Evolutionary conservation across 176 grass and related monocot genomes (phyloP).

Genomic region (Musa beccarii): DNA sequence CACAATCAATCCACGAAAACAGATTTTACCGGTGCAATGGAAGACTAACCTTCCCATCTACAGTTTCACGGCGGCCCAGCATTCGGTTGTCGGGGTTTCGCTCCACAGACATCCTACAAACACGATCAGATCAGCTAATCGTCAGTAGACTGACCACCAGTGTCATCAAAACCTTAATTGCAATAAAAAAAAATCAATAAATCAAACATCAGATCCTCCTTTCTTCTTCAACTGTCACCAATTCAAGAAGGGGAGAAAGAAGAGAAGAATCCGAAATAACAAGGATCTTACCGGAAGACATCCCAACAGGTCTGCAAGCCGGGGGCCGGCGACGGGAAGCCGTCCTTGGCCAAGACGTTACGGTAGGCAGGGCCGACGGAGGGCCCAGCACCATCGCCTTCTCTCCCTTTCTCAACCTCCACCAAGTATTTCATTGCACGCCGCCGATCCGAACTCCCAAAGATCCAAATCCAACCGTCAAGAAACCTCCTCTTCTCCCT

Average conservation of each 20-base stretch:
- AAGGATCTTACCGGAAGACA: constrained; percentile 48
- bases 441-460: not conserved
- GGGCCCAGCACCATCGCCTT: constrained; percentile 8
- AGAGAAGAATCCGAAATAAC: not conserved
- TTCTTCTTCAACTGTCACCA: not conserved
- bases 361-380: constrained; percentile 56
- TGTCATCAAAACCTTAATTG: not conserved
- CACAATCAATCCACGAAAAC: not conserved
- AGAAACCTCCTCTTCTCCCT: no score
- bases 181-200: not conserved
- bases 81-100: constrained; percentile 59
- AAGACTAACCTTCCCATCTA: constrained; percentile 50
- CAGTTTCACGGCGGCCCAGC: constrained; percentile 50
- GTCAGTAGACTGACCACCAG: not conserved
- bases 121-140: not conserved
- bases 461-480: not conserved
- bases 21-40: not conserved
- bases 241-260: not conserved
- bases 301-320: constrained; percentile 65
- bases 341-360: constrained; percentile 59
- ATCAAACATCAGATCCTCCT: not conserved
- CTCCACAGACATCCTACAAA: constrained; percentile 50
- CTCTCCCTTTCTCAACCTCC: constrained; percentile 46
- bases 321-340: constrained; percentile 30
- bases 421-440: constrained; percentile 52